These are phyloP conservation scores for Tolypocladium tropicale DNA, from an alignment of 2,329 filamentous ascomycete species.

Conservation along the genomic window DNA sequence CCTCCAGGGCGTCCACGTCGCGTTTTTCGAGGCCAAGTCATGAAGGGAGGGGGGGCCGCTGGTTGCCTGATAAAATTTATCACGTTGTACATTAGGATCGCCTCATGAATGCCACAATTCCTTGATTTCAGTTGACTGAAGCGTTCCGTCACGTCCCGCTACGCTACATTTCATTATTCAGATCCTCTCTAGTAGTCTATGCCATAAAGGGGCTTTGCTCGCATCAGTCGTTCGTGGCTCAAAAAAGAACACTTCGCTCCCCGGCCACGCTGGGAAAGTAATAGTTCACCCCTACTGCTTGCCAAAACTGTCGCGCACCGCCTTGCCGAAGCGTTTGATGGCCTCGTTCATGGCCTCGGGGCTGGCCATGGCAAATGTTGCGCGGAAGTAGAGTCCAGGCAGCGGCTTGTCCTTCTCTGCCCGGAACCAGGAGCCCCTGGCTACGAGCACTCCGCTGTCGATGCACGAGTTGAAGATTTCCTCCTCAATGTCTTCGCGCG, in stretches of 20 bases:
- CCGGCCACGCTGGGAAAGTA: not conserved
- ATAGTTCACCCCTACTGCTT: conserved; percentile 14
- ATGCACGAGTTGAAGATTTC: conserved; percentile 74
- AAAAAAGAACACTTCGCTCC: not conserved
- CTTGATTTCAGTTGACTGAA: not conserved
- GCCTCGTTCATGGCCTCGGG: conserved; percentile 60
- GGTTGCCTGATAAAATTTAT: too few relatives aligned
- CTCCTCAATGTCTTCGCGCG: conserved; percentile 64
- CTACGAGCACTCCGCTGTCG: conserved; percentile 67
- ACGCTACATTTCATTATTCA: not conserved
- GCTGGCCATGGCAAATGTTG: conserved; percentile 78
- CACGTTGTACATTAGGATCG: not conserved
- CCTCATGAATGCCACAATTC: not conserved
- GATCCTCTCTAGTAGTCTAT: not conserved
- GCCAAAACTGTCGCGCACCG: conserved; percentile 51
- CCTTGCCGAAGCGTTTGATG: conserved; percentile 64
- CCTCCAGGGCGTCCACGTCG: conserved; percentile 46
- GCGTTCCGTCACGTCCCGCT: not conserved
- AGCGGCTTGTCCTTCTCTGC: conserved; percentile 55
- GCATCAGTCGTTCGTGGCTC: not conserved
- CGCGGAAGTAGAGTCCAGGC: conserved; percentile 71
- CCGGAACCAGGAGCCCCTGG: conserved; percentile 84
- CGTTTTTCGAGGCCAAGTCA: conserved; percentile 38
- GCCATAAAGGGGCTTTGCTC: not conserved
- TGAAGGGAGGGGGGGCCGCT: not conserved